phyloP scores from a whole-genome alignment of 2,329 filamentous ascomycete species.

The Clonostachys solani region DNA sequence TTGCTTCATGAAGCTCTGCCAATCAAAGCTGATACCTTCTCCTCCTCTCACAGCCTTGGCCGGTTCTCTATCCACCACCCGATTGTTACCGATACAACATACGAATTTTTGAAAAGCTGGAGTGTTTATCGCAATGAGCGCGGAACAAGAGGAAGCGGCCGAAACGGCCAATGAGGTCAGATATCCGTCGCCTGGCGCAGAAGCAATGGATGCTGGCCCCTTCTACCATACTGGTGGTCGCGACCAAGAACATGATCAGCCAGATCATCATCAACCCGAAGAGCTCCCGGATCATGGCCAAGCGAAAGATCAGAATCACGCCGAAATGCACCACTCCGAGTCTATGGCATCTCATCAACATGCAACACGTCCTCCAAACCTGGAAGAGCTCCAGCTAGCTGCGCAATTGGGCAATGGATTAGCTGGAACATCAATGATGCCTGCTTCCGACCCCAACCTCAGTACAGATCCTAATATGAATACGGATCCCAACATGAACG shows the following conservation, averaged over 20 bases:
- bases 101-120: no score
- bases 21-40: no score
- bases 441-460: slow-evolving; percentile 34
- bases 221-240: slow-evolving; percentile 36
- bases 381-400: slow-evolving; percentile 53
- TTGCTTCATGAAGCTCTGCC: no score
- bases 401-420: slow-evolving; percentile 53
- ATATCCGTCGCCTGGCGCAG: slow-evolving; percentile 41
- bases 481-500: no score
- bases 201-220: slow-evolving; percentile 34
- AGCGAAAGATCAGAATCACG: slow-evolving; percentile 15
- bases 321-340: slow-evolving; percentile 23
- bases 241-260: slow-evolving; percentile 21
- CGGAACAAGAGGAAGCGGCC: slow-evolving; percentile 24
- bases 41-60: no score
- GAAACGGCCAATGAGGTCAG: slow-evolving; percentile 30
- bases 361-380: slow-evolving; percentile 35
- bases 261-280: slow-evolving; percentile 1
- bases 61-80: no score
- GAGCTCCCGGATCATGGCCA: slow-evolving; percentile 3
- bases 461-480: no score
- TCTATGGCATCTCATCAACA: slow-evolving; percentile 25
- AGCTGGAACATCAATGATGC: slow-evolving; percentile 41
- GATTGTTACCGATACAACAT: no score
- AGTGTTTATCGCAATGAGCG: slow-evolving; percentile 16